Evolutionary conservation across 2,329 filamentous ascomycete genomes (phyloP).

Genomic region (Penicillium vulpinum): DNA sequence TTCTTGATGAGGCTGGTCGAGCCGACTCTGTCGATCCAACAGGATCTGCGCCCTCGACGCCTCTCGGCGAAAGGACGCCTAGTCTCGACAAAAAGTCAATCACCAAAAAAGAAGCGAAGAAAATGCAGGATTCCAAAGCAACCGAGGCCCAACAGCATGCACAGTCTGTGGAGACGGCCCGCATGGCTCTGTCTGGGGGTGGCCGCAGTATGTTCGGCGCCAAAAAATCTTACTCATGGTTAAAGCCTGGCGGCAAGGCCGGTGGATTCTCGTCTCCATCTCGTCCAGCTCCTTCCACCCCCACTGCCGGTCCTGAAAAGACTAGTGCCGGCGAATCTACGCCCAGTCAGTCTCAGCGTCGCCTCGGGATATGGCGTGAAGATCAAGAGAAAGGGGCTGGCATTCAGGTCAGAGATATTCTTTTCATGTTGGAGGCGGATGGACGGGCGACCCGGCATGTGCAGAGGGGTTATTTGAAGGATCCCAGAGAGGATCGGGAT

Average conservation of each 20-base stretch:
- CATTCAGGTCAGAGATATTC: conserved; percentile 81
- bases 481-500: conserved; percentile 45
- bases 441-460: conserved; percentile 53
- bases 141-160: conserved; percentile 77
- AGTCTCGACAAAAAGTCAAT: conserved; percentile 66
- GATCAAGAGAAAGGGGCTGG: conserved; percentile 72
- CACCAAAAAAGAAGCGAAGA: conserved; percentile 85
- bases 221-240: conserved; percentile 52
- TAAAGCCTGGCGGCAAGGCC: conserved; percentile 40
- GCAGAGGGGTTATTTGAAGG: conserved; percentile 46
- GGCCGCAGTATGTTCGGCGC: conserved; percentile 49
- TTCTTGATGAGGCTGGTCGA: conserved; percentile 54
- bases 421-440: conserved; percentile 76
- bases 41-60: conserved; percentile 59
- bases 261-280: conserved; percentile 43
- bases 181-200: conserved; percentile 57
- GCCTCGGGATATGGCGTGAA: conserved; percentile 75
- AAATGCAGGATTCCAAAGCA: conserved; percentile 69
- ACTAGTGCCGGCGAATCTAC: conserved; percentile 30
- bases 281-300: conserved; percentile 33
- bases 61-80: conserved; percentile 52
- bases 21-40: conserved; percentile 59
- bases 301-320: conserved; percentile 34
- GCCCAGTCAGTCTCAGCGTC: conserved; percentile 52
- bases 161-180: conserved; percentile 80